phyloP scores from a whole-genome alignment of 805 yeast species.

The Dipodascopsis uninucleata region DNA sequence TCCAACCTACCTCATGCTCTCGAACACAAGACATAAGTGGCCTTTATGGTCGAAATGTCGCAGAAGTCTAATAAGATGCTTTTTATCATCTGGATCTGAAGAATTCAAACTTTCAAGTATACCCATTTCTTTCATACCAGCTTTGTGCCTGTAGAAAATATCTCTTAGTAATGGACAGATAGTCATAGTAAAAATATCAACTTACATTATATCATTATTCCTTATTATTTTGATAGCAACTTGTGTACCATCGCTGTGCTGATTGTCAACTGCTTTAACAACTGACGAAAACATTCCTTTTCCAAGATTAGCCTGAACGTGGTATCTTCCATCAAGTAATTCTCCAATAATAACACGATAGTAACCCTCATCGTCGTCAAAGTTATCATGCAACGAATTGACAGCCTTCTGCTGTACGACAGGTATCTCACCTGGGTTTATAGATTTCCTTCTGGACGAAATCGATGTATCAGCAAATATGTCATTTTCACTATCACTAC shows the following conservation, averaged over 20 bases:
- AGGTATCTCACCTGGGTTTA: conserved; percentile 8
- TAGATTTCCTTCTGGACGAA: conserved; percentile 4
- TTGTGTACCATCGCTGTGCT: conserved; percentile 16
- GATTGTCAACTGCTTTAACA: conserved; percentile 33
- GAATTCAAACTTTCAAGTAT: conserved; percentile 65
- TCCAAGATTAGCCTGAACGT: conserved; percentile 34
- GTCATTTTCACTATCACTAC: conserved; percentile 15
- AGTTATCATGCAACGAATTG: conserved; percentile 32
- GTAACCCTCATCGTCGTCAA: conserved; percentile 39
- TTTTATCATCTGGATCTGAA: conserved; percentile 57
- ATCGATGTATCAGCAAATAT: conserved; percentile 23
- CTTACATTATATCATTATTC: conserved; percentile 58
- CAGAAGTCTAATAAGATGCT: conserved; percentile 61
- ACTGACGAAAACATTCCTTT: conserved; percentile 38
- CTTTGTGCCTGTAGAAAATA: conserved; percentile 36
- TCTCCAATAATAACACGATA: conserved; percentile 37
- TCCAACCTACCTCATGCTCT: conserved; percentile 46
- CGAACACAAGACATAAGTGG: conserved; percentile 84
- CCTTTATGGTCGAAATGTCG: conserved; percentile 80
- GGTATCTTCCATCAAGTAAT: conserved; percentile 33
- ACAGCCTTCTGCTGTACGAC: conserved; percentile 16
- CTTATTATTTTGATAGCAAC: conserved; percentile 61
- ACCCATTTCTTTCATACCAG: conserved; percentile 75
- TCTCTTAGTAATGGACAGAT: neutral
- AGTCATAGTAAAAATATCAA: neutral